Percentiles rank a stretch among this genome's conserved stretches.
phyloP scores from a whole-genome alignment of 2,329 filamentous ascomycete species.

The Pseudogymnoascus sp. region DNA sequence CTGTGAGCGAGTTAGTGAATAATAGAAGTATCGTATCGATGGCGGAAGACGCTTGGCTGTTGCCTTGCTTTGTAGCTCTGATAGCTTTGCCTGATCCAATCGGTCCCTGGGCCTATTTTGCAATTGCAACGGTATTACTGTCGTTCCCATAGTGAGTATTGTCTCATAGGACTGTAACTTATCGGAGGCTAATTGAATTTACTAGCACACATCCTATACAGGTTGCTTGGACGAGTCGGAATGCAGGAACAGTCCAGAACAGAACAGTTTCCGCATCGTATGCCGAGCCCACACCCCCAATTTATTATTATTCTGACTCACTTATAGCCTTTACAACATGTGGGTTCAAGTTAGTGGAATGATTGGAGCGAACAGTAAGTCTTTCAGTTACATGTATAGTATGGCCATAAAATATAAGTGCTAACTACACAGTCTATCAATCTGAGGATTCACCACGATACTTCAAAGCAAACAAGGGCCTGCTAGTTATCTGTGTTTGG shows the following conservation, averaged over 20 bases:
- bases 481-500: neutral
- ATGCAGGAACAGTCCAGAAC: conserved; percentile 52
- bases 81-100: conserved; percentile 16
- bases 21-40: neutral
- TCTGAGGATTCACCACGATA: neutral
- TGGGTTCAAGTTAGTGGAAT: neutral
- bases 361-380: neutral
- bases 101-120: conserved; percentile 22
- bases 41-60: conserved; percentile 21
- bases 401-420: neutral
- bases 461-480: neutral
- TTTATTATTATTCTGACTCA: neutral
- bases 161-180: neutral
- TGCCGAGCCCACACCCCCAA: neutral
- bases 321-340: neutral
- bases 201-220: conserved; percentile 22
- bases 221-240: conserved; percentile 42
- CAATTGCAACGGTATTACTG: conserved; percentile 24
- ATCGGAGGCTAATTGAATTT: neutral
- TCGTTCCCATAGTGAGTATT: conserved; percentile 8
- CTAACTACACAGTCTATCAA: neutral
- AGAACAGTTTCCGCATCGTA: conserved; percentile 38
- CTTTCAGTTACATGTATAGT: neutral
- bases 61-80: conserved; percentile 29
- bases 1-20: conserved; percentile 10